These are phyloP conservation scores for Miscanthus lutarioriparius DNA, from an alignment of 176 grass and related monocot species.

Conservation along the genomic window DNA sequence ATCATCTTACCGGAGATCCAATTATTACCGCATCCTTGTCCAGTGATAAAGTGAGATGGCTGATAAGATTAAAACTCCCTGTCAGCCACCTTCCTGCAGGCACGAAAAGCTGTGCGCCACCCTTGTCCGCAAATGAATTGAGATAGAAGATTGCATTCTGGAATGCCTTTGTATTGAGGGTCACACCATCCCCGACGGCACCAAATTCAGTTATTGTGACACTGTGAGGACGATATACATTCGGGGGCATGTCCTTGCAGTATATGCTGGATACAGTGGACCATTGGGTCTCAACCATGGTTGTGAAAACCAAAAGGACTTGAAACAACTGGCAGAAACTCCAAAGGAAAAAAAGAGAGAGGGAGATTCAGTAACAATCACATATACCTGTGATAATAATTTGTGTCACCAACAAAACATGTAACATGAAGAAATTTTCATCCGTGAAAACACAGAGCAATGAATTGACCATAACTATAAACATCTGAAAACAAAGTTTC, in stretches of 20 bases:
- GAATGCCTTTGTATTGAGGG: slow-evolving; percentile 94
- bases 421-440: neutral
- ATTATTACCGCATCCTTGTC: slow-evolving; percentile 89
- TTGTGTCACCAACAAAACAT: neutral
- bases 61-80: slow-evolving; percentile 92
- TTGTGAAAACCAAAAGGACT: slow-evolving; percentile 52
- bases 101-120: slow-evolving; percentile 87
- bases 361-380: slow-evolving; percentile 15
- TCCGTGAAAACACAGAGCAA: neutral
- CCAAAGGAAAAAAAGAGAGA: neutral
- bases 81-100: slow-evolving; percentile 96
- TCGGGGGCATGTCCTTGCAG: slow-evolving; percentile 75
- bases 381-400: neutral
- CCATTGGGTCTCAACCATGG: slow-evolving; percentile 36
- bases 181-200: slow-evolving; percentile 84
- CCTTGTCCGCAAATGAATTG: slow-evolving; percentile 96
- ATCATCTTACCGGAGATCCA: slow-evolving; percentile 70
- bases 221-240: slow-evolving; percentile 80
- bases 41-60: slow-evolving; percentile 85
- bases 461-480: neutral
- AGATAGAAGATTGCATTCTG: slow-evolving; percentile 99
- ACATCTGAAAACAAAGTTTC: neutral
- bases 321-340: slow-evolving; percentile 49
- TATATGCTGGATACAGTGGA: slow-evolving; percentile 46
- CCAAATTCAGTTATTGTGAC: slow-evolving; percentile 95